Evolutionary conservation across 1,284 basidiomycete genomes (phyloP).

Genomic region (Athelia sp.): DNA sequence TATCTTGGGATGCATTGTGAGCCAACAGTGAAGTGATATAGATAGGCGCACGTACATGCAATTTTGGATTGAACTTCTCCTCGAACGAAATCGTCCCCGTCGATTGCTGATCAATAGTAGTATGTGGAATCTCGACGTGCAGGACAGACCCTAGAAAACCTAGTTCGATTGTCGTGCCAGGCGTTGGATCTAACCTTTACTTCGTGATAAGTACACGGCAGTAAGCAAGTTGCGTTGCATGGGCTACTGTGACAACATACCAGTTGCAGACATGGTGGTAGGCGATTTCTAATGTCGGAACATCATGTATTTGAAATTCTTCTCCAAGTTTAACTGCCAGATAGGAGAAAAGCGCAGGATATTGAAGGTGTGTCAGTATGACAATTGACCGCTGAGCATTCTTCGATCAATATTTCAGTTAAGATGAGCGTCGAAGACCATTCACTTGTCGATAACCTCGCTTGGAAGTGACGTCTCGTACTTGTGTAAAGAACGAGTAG

Average conservation of each 20-base stretch:
- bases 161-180: slow-evolving; percentile 65
- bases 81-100: slow-evolving; percentile 43
- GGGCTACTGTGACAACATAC: slow-evolving; percentile 38
- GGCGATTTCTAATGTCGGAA: slow-evolving; percentile 79
- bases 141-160: slow-evolving; percentile 79
- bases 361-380: slow-evolving; percentile 79
- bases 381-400: slow-evolving; percentile 75
- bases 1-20: slow-evolving; percentile 42
- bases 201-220: slow-evolving; percentile 38
- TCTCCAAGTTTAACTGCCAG: slow-evolving; percentile 73
- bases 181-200: slow-evolving; percentile 67
- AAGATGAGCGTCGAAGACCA: slow-evolving; percentile 1
- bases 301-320: slow-evolving; percentile 69
- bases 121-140: slow-evolving; percentile 66
- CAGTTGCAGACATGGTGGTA: slow-evolving; percentile 84
- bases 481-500: slow-evolving; percentile 79
- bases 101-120: slow-evolving; percentile 68
- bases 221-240: slow-evolving; percentile 9
- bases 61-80: slow-evolving; percentile 40
- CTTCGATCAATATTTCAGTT: slow-evolving; percentile 2
- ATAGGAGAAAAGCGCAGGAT: slow-evolving; percentile 77
- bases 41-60: slow-evolving; percentile 35
- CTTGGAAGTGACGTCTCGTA: slow-evolving; percentile 62
- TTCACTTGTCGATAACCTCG: slow-evolving; percentile 85
- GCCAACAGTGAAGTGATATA: slow-evolving; percentile 3